Conservation (phyloP, 192 early-diverging fungal genomes). For the Lunasporangiospora selenospora region DNA sequence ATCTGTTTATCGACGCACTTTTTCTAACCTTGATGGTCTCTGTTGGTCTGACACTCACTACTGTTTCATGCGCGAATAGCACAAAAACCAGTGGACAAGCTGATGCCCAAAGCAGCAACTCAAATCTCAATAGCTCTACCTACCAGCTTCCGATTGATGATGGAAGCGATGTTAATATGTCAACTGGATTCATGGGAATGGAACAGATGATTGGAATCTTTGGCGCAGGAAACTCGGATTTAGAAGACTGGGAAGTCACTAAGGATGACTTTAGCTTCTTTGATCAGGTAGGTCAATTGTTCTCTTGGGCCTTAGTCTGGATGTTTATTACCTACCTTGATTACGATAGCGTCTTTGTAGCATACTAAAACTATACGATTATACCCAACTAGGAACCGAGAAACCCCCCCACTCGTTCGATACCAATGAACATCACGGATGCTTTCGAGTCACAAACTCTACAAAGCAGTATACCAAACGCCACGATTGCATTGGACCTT, state of each 20-base stretch:
- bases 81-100: background rate
- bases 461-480: constrained; percentile 43
- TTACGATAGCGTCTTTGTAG: too few relatives aligned
- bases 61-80: background rate
- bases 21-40: too few relatives aligned
- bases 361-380: too few relatives aligned
- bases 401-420: background rate
- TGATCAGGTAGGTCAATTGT: constrained; percentile 38
- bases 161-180: constrained; percentile 15
- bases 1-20: background rate
- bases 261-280: constrained; percentile 47
- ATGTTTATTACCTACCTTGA: too few relatives aligned
- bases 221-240: constrained; percentile 25
- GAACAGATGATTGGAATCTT: constrained; percentile 26
- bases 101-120: constrained; percentile 12
- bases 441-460: constrained; percentile 8
- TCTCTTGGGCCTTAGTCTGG: too few relatives aligned
- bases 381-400: constrained; percentile 41
- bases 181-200: constrained; percentile 33
- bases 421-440: constrained; percentile 3
- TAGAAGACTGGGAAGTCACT: constrained; percentile 39
- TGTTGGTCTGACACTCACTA: too few relatives aligned
- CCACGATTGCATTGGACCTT: constrained; percentile 8
- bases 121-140: constrained; percentile 6
- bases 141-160: constrained; percentile 37